Conservation (phyloP, 345 rosid species). For the Adansonia digitata region DNA sequence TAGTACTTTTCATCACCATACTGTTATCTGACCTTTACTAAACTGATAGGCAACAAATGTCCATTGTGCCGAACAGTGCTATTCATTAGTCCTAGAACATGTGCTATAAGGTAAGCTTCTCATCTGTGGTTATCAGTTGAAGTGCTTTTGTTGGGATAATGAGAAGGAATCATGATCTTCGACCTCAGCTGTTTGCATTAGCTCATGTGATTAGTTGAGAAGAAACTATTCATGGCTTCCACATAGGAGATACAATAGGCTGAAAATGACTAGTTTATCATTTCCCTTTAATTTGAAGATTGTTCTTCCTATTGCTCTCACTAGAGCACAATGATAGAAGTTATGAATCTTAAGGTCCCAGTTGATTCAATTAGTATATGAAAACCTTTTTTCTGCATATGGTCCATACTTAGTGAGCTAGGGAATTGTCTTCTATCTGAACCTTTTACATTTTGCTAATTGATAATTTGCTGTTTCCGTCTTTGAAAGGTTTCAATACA, state of each 20-base stretch:
- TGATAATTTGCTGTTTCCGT: neutral
- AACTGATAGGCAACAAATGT: conserved; percentile 77
- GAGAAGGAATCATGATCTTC: neutral
- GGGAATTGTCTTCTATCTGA: neutral
- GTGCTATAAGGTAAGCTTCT: conserved; percentile 69
- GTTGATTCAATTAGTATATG: neutral
- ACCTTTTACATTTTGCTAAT: neutral
- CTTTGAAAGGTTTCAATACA: neutral
- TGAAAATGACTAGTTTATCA: neutral
- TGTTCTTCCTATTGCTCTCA: neutral
- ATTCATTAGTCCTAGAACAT: conserved; percentile 77
- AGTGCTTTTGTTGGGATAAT: conserved; percentile 5
- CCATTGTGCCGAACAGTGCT: conserved; percentile 90
- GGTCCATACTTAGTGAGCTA: neutral
- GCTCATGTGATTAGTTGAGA: conserved; percentile 10
- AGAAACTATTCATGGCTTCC: neutral
- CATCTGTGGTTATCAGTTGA: neutral
- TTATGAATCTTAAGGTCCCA: neutral
- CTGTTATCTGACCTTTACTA: conserved; percentile 15
- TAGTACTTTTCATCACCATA: conserved; percentile 5
- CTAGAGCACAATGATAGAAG: neutral
- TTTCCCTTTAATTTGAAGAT: neutral
- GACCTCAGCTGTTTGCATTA: conserved; percentile 2
- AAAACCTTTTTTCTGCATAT: neutral
- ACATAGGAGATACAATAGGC: conserved; percentile 5